Conservation (phyloP, 108 stramenopile genomes). For the Cyclotella kingstonii region DNA sequence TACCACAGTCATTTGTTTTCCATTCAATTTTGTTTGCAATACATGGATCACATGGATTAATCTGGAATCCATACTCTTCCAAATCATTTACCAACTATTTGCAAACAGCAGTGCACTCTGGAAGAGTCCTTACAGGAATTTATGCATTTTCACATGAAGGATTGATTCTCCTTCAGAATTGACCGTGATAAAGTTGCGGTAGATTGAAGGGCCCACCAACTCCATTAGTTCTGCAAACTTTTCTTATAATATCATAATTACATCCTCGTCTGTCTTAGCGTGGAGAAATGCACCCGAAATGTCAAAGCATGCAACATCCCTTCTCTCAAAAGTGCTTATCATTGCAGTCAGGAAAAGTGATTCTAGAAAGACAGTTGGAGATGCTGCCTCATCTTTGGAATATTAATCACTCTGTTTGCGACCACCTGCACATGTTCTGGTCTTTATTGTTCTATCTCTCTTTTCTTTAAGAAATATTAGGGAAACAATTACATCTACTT, state of each 20-base stretch:
- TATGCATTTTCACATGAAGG: slow-evolving; percentile 37
- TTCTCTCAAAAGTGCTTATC: neutral
- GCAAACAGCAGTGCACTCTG: slow-evolving; percentile 3
- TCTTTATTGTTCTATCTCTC: slow-evolving; percentile 26
- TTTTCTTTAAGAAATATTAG: slow-evolving; percentile 44
- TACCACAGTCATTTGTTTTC: too few species aligned
- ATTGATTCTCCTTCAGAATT: slow-evolving; percentile 5
- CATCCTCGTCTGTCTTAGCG: slow-evolving; percentile 5
- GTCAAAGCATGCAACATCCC: slow-evolving; percentile 4
- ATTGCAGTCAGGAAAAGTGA: slow-evolving; percentile 7
- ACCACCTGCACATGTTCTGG: slow-evolving; percentile 30
- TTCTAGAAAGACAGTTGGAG: slow-evolving; percentile 27
- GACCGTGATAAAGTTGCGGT: neutral
- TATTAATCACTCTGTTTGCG: slow-evolving; percentile 2
- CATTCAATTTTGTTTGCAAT: too few species aligned
- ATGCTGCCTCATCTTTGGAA: slow-evolving; percentile 13
- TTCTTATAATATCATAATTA: slow-evolving; percentile 16
- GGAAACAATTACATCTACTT: slow-evolving; percentile 10
- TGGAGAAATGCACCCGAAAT: slow-evolving; percentile 15
- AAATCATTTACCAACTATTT: too few species aligned
- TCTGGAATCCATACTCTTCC: too few species aligned
- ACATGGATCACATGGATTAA: too few species aligned
- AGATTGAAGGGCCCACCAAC: neutral
- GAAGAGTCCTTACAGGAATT: slow-evolving; percentile 31
- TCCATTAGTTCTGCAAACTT: neutral